phyloP scores from a whole-genome alignment of 768 basidiomycete genomes.

The Gloeophyllum trabeum region DNA sequence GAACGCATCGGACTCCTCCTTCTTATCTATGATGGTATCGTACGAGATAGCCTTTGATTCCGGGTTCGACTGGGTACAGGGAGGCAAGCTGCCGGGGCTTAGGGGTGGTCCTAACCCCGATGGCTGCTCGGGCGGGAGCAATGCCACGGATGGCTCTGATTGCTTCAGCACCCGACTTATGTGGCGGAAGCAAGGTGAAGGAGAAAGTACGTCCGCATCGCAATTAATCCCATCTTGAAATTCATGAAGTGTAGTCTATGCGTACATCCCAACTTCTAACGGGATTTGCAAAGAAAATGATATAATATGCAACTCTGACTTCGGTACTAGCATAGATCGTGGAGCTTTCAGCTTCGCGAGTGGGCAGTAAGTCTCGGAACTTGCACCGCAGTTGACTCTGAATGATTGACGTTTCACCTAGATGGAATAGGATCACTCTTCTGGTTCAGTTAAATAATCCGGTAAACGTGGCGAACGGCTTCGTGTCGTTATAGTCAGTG shows the following conservation, averaged over 20 bases:
- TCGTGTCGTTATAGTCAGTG: slow-evolving; percentile 57
- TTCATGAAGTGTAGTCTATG: slow-evolving; percentile 44
- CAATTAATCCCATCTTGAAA: background rate
- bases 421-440: slow-evolving; percentile 65
- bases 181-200: slow-evolving; percentile 57
- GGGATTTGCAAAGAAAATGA: slow-evolving; percentile 41
- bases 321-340: slow-evolving; percentile 65
- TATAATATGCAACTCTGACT: slow-evolving; percentile 62
- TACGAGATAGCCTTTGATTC: slow-evolving; percentile 68
- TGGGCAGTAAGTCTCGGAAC: slow-evolving; percentile 33
- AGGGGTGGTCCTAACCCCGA: slow-evolving; percentile 52
- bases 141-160: slow-evolving; percentile 42
- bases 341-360: slow-evolving; percentile 50
- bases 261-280: slow-evolving; percentile 62
- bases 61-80: slow-evolving; percentile 61
- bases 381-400: background rate
- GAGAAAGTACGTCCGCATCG: slow-evolving; percentile 45
- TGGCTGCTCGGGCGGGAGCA: slow-evolving; percentile 61
- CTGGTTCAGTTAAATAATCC: slow-evolving; percentile 73
- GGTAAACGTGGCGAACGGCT: slow-evolving; percentile 58
- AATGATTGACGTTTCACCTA: slow-evolving; percentile 11
- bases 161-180: slow-evolving; percentile 70
- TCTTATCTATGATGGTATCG: slow-evolving; percentile 56
- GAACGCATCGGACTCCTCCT: slow-evolving; percentile 46
- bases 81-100: slow-evolving; percentile 70